Evolutionary conservation across 768 basidiomycete species (phyloP), one percentile per base, ranked within the genome.

Genomic region (Collybiopsis confluens): DNA sequence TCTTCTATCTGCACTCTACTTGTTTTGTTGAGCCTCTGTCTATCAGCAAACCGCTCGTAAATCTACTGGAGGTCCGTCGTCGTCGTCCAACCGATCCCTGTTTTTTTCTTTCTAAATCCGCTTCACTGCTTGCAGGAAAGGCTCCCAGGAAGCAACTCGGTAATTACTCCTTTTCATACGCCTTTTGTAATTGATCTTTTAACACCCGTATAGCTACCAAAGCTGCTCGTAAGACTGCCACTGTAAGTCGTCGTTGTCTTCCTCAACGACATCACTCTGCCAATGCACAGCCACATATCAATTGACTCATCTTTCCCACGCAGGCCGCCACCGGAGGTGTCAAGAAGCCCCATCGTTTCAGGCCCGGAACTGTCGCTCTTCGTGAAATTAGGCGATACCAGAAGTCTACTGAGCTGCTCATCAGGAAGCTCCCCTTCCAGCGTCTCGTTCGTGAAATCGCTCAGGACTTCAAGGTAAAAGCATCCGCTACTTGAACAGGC

Each of bases 351-450:
- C 95, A 98, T 73, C 81, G 95, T 70, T 98, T 96, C 87, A 83
- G 90, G 67, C 90, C 90, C 62, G 90, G 96, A 79, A 99, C 96
- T 61, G 96, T 99, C 79, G 96, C 96, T 61, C 92, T 99, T 61
- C 94, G 96, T 82, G 95, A 98, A 76, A 98, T 98, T 65, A 80
- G 96, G 68, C 83, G 94, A 72, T 97, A 98, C 81, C 94, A 98
- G 75, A 97, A 97, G 81, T 94, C 92, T 58, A 98, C 96, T 60
- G 96, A 98, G 81, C 87, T 99, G 61, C 85, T 98, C 65, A 98
- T 98, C 81, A 83, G 96, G 78, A 98, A 98, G 86, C 90, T 98
- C 59, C 96, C 96, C 62, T 98, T 98, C 93, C 95, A 98, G 77
- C 84, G 95, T 64, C 85, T 98, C 64, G 95, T 98, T 59, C 92